Percentiles rank a stretch among this genome's conserved stretches.
phyloP scores from a whole-genome alignment of 148 eudicot species.

The Amaranthus cruentus region DNA sequence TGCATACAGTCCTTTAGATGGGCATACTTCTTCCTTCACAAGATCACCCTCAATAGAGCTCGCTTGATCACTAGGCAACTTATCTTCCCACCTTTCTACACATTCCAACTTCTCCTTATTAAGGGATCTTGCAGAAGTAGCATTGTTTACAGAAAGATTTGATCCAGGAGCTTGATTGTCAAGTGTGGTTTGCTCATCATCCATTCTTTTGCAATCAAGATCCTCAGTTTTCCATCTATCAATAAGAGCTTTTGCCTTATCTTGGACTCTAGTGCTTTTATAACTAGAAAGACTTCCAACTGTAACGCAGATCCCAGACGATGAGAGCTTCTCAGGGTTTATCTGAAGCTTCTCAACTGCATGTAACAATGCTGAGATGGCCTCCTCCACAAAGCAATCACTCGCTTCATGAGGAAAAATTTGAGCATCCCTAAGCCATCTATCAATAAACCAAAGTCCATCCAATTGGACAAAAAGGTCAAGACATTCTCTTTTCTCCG shows the following conservation, averaged over 20 bases:
- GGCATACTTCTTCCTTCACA: slow-evolving; percentile 25
- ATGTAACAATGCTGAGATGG: slow-evolving; percentile 48
- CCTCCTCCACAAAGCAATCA: slow-evolving; percentile 58
- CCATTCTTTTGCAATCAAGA: slow-evolving; percentile 21
- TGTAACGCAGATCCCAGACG: slow-evolving; percentile 51
- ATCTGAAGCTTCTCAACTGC: slow-evolving; percentile 65
- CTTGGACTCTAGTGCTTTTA: slow-evolving; percentile 50
- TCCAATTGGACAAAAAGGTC: slow-evolving; percentile 69
- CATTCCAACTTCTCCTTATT: slow-evolving; percentile 25
- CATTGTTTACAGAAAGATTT: slow-evolving; percentile 27
- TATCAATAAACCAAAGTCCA: slow-evolving; percentile 58
- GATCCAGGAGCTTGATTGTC: slow-evolving; percentile 25
- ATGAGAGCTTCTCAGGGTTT: slow-evolving; percentile 36
- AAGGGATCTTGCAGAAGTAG: slow-evolving; percentile 16
- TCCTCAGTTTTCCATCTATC: slow-evolving; percentile 48
- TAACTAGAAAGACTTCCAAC: slow-evolving; percentile 52
- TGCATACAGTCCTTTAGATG: slow-evolving; percentile 24
- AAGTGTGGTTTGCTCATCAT: slow-evolving; percentile 26
- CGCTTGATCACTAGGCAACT: slow-evolving; percentile 18
- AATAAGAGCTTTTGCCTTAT: slow-evolving; percentile 55
- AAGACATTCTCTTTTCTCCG: slow-evolving; percentile 77
- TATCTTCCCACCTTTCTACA: slow-evolving; percentile 22
- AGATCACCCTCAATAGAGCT: slow-evolving; percentile 27
- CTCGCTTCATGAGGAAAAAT: slow-evolving; percentile 36
- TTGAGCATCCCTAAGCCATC: slow-evolving; percentile 72